These are phyloP conservation scores for Hypomyces rosellus DNA, from an alignment of 2,329 filamentous ascomycete species.

Conservation along the genomic window DNA sequence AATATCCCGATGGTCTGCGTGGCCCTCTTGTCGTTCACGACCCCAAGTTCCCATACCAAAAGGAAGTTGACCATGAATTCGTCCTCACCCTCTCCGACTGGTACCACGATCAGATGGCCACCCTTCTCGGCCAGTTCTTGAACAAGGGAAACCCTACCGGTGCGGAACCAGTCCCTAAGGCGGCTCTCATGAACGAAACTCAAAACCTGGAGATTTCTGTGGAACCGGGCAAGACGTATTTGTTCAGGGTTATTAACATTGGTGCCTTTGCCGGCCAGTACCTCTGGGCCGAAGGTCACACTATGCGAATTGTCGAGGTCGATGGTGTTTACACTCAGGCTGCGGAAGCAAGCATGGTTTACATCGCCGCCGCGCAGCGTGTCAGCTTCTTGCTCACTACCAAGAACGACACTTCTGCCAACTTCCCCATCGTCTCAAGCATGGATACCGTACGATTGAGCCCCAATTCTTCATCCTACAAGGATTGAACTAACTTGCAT, in stretches of 20 bases:
- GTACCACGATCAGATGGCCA: constrained; percentile 57
- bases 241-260: constrained; percentile 66
- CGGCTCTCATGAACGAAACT: constrained; percentile 66
- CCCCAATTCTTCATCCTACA: not conserved
- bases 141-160: constrained; percentile 49
- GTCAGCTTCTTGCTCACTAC: constrained; percentile 58
- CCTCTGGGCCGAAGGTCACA: constrained; percentile 61
- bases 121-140: constrained; percentile 43
- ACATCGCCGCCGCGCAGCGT: constrained; percentile 62
- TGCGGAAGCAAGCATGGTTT: constrained; percentile 55
- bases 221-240: constrained; percentile 62
- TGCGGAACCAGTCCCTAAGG: constrained; percentile 60
- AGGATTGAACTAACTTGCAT: not conserved
- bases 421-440: constrained; percentile 61
- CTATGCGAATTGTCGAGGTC: constrained; percentile 64
- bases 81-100: constrained; percentile 62
- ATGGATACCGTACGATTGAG: constrained; percentile 56
- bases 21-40: constrained; percentile 61
- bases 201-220: constrained; percentile 53
- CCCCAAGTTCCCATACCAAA: constrained; percentile 49
- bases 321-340: constrained; percentile 64
- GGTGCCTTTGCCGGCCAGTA: constrained; percentile 65
- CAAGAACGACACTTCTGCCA: constrained; percentile 52
- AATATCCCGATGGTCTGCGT: constrained; percentile 65
- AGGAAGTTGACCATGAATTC: constrained; percentile 55